A percentile compares a stretch with the other conserved stretches of the same genome.
Conservation (phyloP, 2,329 filamentous ascomycete genomes). For the Pseudocercospora fijiensis region DNA sequence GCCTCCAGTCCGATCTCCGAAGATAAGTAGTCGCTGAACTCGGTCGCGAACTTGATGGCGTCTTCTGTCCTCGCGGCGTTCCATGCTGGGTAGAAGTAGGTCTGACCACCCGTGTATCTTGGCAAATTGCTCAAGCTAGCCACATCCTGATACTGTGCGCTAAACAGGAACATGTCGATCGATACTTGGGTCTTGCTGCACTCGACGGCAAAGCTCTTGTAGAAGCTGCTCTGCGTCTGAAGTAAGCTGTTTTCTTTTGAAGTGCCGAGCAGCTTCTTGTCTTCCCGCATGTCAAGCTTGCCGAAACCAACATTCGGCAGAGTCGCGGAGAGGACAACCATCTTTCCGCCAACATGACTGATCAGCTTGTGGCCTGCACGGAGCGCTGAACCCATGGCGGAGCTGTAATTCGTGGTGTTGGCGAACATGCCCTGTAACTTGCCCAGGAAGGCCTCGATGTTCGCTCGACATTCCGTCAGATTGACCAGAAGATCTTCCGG, state of each 20-base stretch:
- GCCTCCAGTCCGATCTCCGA: slow-evolving; percentile 95
- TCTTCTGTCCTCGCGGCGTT: slow-evolving; percentile 91
- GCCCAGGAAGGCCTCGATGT: slow-evolving; percentile 85
- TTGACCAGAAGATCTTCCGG: slow-evolving; percentile 89
- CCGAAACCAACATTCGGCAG: slow-evolving; percentile 87
- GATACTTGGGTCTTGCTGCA: slow-evolving; percentile 99
- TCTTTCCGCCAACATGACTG: slow-evolving; percentile 88
- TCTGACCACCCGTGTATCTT: slow-evolving; percentile 94
- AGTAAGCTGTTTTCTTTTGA: slow-evolving; percentile 84
- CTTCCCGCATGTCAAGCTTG: slow-evolving; percentile 88
- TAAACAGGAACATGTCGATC: slow-evolving; percentile 97
- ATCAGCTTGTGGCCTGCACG: slow-evolving; percentile 95
- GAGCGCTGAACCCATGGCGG: slow-evolving; percentile 92
- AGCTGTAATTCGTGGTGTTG: slow-evolving; percentile 82
- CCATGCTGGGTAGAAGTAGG: slow-evolving; percentile 98
- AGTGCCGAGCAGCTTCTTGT: slow-evolving; percentile 93
- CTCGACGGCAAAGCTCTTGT: slow-evolving; percentile 98
- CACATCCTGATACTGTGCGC: slow-evolving; percentile 94
- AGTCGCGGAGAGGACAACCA: slow-evolving; percentile 85
- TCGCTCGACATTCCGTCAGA: slow-evolving; percentile 81
- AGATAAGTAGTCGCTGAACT: slow-evolving; percentile 96
- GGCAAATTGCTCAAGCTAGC: slow-evolving; percentile 94
- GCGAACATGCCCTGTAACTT: slow-evolving; percentile 97
- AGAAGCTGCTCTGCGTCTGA: slow-evolving; percentile 93
- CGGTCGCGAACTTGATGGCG: slow-evolving; percentile 94